Base-by-base conservation (phyloP, 139 green algal species). In the Trebouxia sp. region DNA sequence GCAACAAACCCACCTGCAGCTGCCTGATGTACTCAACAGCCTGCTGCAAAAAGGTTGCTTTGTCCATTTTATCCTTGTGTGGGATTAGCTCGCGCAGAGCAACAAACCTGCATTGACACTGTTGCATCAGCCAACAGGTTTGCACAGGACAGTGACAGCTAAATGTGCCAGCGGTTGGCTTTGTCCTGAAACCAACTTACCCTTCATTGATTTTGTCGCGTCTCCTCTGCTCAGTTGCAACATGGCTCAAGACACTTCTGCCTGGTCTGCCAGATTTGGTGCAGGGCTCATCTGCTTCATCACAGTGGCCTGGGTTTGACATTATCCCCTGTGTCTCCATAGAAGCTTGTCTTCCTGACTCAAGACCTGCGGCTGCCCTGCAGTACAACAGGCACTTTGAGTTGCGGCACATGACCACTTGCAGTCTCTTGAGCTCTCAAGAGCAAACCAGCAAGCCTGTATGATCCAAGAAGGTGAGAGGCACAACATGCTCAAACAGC, bases 121-220 rank as follows among this genome's bases (percentile, higher is more conserved):
- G 17, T 11, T 48, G 9, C 12, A 47, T 47, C 35, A 75, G 65
- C 65, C 28, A 32, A 15, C 12, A 45, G 30, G 10, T 28, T 20
- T 11, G n/a, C 56, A 39, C 56, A 15, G 20, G 26, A 42, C 2
- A 12, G 11, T 69, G 56, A 2, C 37, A n/a, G 26, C 2, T 20
- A 11, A 69, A 69, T 69, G 26, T 37, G 56, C 56, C 12, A 11
- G 26, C 56, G 37, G 24, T 69, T 24, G 20, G 9, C 26, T 69
- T 20, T 24, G 26, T 39, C 26, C n/a, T 32, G n/a, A 24, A 11
- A 9, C 9, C 8, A 26, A 56, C 42, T 30, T 26, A 80, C 37
- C 75, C 81, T 32, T 85, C 75, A 37, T 85, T 85, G 47, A 85
- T 85, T 41, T 74, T 56, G 42, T 85, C 75, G n/a, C 81, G 81